Percentiles rank a stretch among this genome's conserved stretches.
These are phyloP conservation scores for Phellopilus nigrolimitatus DNA, from an alignment of 1,284 basidiomycete species.

Conservation along the genomic window DNA sequence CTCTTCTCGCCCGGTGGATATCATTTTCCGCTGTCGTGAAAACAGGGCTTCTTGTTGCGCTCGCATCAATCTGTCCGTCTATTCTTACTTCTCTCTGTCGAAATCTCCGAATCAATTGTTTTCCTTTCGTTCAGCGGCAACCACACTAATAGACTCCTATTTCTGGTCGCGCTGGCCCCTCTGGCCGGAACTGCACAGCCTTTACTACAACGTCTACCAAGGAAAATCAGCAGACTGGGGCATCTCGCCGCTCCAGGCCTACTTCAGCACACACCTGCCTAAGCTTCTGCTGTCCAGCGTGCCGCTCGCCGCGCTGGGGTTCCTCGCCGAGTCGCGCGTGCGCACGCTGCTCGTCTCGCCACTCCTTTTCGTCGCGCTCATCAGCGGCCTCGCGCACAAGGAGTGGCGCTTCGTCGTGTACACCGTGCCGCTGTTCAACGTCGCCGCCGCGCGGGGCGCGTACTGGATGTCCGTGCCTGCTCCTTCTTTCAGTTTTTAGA, in stretches of 20 bases:
- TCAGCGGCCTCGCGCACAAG: slow-evolving; percentile 82
- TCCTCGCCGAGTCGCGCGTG: slow-evolving; percentile 42
- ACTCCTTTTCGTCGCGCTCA: slow-evolving; percentile 52
- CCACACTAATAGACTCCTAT: slow-evolving; percentile 74
- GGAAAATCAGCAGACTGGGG: slow-evolving; percentile 93
- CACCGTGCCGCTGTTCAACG: slow-evolving; percentile 77
- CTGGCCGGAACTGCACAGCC: slow-evolving; percentile 84
- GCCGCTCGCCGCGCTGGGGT: slow-evolving; percentile 59
- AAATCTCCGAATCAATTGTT: not conserved
- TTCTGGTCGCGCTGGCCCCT: slow-evolving; percentile 73
- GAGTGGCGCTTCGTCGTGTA: slow-evolving; percentile 98
- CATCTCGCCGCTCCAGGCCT: slow-evolving; percentile 69
- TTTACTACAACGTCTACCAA: slow-evolving; percentile 85
- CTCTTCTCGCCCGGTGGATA: slow-evolving; percentile 43
- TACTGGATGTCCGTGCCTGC: slow-evolving; percentile 43
- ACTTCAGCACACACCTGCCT: slow-evolving; percentile 70
- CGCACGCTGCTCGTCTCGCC: slow-evolving; percentile 49
- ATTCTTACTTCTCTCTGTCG: not conserved
- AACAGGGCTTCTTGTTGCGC: slow-evolving; percentile 50
- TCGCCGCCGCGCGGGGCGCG: slow-evolving; percentile 68
- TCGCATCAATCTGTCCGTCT: slow-evolving; percentile 53
- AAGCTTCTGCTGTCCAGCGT: slow-evolving; percentile 69
- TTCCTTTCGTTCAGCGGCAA: slow-evolving; percentile 43
- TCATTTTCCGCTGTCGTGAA: slow-evolving; percentile 43
- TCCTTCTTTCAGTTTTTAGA: not conserved